Percentiles rank a stretch among this genome's conserved stretches.
phyloP scores from a whole-genome alignment of 2,329 filamentous ascomycete genomes.

The Colletotrichum costaricense region DNA sequence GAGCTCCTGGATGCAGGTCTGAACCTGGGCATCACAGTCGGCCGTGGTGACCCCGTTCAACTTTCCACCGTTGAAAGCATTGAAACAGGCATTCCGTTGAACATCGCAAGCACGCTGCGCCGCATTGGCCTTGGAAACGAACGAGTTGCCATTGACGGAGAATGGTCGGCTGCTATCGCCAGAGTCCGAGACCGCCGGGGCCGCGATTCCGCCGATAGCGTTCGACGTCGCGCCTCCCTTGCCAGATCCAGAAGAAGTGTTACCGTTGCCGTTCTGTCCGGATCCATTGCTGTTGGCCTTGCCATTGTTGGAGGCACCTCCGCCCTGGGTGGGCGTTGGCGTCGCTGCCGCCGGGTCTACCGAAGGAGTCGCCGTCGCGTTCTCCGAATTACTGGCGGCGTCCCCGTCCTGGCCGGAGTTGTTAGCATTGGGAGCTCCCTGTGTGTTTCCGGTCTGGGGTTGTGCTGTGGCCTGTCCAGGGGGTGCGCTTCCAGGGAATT shows the following conservation, averaged over 20 bases:
- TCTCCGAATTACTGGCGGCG: constrained; percentile 27
- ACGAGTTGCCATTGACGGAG: constrained; percentile 66
- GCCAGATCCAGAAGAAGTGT: constrained; percentile 32
- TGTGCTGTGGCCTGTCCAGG: constrained; percentile 30
- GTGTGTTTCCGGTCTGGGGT: constrained; percentile 17
- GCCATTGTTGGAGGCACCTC: constrained; percentile 24
- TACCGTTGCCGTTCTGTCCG: constrained; percentile 27
- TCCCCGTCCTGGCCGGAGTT: constrained; percentile 25
- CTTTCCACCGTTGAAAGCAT: constrained; percentile 65
- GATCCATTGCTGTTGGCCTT: constrained; percentile 17
- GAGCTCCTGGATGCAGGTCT: constrained; percentile 51
- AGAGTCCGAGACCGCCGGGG: constrained; percentile 61
- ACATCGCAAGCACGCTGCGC: constrained; percentile 71
- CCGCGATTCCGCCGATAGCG: constrained; percentile 62
- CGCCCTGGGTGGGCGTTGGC: constrained; percentile 15
- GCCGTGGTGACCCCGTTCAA: constrained; percentile 51
- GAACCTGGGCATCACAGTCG: constrained; percentile 69
- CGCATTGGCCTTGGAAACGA: constrained; percentile 66
- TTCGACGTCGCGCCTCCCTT: constrained; percentile 43
- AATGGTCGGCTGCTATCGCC: constrained; percentile 64
- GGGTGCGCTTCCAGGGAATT: constrained; percentile 26
- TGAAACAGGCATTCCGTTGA: constrained; percentile 70
- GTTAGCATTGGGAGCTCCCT: constrained; percentile 21
- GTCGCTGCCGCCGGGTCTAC: constrained; percentile 29
- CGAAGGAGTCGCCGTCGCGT: constrained; percentile 17